phyloP scores from a whole-genome alignment of 306 rosid genomes.

The Lithocarpus polystachyus region DNA sequence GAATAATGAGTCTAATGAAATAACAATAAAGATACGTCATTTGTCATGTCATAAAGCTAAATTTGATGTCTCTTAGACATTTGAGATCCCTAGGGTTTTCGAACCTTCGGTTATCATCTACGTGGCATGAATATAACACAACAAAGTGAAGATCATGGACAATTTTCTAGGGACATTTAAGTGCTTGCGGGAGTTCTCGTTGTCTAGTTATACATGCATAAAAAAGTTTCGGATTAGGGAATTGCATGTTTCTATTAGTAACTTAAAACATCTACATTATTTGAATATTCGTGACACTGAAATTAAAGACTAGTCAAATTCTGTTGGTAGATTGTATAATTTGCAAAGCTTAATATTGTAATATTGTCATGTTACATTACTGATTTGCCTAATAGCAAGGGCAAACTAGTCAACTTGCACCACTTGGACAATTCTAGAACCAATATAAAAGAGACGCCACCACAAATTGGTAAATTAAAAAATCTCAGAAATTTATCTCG shows the following conservation, averaged over 20 bases:
- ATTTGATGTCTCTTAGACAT: constrained; percentile 17
- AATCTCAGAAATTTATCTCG: constrained; percentile 12
- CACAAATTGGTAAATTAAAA: constrained; percentile 3
- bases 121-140: no score
- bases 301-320: constrained; percentile 12
- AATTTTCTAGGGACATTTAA: not conserved
- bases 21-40: constrained; percentile 16
- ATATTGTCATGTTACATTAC: constrained; percentile 16
- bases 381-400: constrained; percentile 7
- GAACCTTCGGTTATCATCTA: constrained; percentile 2
- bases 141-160: not conserved
- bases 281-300: constrained; percentile 19
- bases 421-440: constrained; percentile 14
- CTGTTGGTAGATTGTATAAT: constrained; percentile 16
- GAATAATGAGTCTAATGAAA: not conserved
- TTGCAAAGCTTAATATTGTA: constrained; percentile 34
- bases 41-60: constrained; percentile 12
- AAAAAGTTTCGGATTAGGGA: not conserved
- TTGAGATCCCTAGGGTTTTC: constrained; percentile 10
- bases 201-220: not conserved
- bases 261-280: constrained; percentile 26
- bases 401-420: constrained; percentile 18
- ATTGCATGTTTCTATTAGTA: constrained; percentile 19
- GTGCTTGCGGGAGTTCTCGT: constrained; percentile 13
- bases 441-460: constrained; percentile 11